These are phyloP conservation scores for Mycena citricolor DNA, from an alignment of 1,284 basidiomycete species.

Conservation along the genomic window DNA sequence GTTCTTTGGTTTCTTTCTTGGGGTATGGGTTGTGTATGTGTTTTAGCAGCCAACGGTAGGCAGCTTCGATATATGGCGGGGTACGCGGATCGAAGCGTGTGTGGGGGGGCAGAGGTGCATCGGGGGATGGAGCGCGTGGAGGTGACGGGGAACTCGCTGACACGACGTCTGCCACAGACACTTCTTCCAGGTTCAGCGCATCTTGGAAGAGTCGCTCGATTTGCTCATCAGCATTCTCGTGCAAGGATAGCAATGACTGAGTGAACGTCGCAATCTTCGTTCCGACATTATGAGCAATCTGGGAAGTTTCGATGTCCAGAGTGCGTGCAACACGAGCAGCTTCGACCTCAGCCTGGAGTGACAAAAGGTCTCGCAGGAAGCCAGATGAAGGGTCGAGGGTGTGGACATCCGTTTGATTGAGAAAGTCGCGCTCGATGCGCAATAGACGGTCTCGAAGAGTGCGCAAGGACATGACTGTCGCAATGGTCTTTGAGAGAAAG, in stretches of 20 bases:
- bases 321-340: background rate
- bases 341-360: slow-evolving; percentile 6
- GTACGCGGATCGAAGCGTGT: slow-evolving; percentile 15
- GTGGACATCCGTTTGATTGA: background rate
- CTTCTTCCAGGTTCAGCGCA: too few relatives aligned
- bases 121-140: background rate
- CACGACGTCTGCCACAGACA: too few relatives aligned
- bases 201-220: background rate
- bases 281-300: slow-evolving; percentile 11
- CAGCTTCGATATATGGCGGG: slow-evolving; percentile 34
- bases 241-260: slow-evolving; percentile 6
- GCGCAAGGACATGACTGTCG: slow-evolving; percentile 6
- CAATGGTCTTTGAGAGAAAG: background rate
- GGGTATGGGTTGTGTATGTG: slow-evolving; percentile 56
- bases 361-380: slow-evolving; percentile 10
- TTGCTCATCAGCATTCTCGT: background rate
- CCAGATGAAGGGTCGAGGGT: background rate
- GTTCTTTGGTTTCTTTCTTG: slow-evolving; percentile 28
- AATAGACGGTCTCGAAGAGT: slow-evolving; percentile 8
- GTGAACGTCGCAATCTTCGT: slow-evolving; percentile 14
- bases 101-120: background rate
- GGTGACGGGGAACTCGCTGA: slow-evolving; percentile 7
- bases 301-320: slow-evolving; percentile 1
- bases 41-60: slow-evolving; percentile 44
- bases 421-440: background rate